phyloP scores from a whole-genome alignment of 306 rosid species.

The Pterocarpus santalinus region DNA sequence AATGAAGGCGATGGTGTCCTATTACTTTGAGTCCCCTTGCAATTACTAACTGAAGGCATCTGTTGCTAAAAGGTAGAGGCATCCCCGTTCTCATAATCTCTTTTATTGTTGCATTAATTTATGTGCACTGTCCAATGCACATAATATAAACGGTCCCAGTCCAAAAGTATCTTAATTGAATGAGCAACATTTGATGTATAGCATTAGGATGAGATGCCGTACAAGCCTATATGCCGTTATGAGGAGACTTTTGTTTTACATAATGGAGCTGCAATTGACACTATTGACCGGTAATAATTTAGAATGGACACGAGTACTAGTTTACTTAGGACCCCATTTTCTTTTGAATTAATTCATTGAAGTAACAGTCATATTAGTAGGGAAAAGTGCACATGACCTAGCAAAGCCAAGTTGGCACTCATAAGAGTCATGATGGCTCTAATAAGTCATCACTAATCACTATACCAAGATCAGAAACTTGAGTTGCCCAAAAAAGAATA shows the following conservation, averaged over 20 bases:
- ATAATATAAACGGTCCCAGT: constrained; percentile 42
- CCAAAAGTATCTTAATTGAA: constrained; percentile 35
- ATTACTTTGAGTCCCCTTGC: constrained; percentile 28
- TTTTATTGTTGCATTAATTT: constrained; percentile 36
- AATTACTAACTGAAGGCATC: constrained; percentile 12
- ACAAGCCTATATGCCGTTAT: constrained; percentile 6
- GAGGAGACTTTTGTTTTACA: neutral
- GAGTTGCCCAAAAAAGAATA: constrained; percentile 16
- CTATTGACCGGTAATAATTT: constrained; percentile 4
- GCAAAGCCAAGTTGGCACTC: constrained; percentile 18
- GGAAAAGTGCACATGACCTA: constrained; percentile 4
- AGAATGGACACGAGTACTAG: neutral
- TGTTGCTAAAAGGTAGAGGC: constrained; percentile 36
- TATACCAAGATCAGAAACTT: constrained; percentile 34
- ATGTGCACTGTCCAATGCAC: constrained; percentile 17
- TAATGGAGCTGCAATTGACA: constrained; percentile 28
- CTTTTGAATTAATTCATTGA: constrained; percentile 3
- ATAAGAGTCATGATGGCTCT: constrained; percentile 20
- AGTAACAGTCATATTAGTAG: neutral
- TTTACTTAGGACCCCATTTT: constrained; percentile 2
- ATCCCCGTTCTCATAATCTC: constrained; percentile 29
- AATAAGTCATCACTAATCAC: constrained; percentile 21
- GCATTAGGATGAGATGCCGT: constrained; percentile 5
- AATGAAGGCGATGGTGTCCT: constrained; percentile 1
- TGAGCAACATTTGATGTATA: constrained; percentile 38